Evolutionary conservation across 257 asterid species (phyloP), one percentile per base, ranked within the genome.

Genomic region (Thymus quinquecostatus): DNA sequence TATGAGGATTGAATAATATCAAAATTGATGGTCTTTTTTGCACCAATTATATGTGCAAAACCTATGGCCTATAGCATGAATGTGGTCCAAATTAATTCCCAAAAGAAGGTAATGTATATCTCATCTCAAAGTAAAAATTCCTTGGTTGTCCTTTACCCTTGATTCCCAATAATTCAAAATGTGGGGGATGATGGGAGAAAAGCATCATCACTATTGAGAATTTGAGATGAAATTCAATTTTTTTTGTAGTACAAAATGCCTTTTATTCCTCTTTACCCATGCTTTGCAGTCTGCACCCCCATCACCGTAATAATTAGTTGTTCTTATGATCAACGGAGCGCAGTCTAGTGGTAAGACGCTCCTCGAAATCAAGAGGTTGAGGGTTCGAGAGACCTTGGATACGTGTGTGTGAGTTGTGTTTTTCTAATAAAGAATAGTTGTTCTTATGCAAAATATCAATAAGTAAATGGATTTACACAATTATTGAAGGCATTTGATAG

Each of bases 1-100:
- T 61, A 60, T 40, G 8, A 36, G 1, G 41, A 44, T 6, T 2
- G 11, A 27, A 9, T 21, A 6, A 43, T 64, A 43, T 45, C 28
- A 10, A 13, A 64, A 10, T 55, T 28, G 21, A 28, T 65, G 70
- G 70, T 65, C 57, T 29, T 57, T 11, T 65, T 11, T 64, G 69
- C 69, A 28, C 47, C 59, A 48, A 30, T 48, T 48, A 3, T 6
- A 47, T 30, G 47, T 10, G 41, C 41, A 38, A 36, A 7, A 1
- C 12, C 50, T 8, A 14, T 3, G 44, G 6, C 13, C 13, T 41
- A 28, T 14, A 30, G 45, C 47, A 66, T 66, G 6, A 32, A 66
- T 32, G 71, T 66, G 71, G 71, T 66, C 71, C 71, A 66, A 51
- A 49, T 49, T 48, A 33, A 66, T 66, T 66, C 48, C 58, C 1